Conservation (phyloP, 805 yeast genomes). For the Allodekkera sacchari region DNA sequence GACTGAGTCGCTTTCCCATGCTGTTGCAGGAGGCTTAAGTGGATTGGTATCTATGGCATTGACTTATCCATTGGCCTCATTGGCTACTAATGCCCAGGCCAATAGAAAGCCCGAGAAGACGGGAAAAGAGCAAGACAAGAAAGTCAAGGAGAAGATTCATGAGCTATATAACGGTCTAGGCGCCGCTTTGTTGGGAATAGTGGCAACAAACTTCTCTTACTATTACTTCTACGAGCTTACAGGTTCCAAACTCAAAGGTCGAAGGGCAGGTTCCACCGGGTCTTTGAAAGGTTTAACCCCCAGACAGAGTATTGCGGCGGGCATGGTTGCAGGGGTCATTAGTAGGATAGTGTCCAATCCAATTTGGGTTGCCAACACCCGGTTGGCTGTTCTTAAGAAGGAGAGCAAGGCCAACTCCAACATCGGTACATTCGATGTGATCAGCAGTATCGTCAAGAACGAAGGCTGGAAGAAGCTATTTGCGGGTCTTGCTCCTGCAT, state of each 20-base stretch:
- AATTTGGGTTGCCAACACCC: constrained; percentile 90
- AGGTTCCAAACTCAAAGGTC: constrained; percentile 16
- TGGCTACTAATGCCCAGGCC: constrained; percentile 88
- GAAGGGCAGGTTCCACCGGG: constrained; percentile 8
- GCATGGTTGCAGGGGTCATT: constrained; percentile 81
- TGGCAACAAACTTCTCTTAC: constrained; percentile 80
- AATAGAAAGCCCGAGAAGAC: constrained; percentile 11
- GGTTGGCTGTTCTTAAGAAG: constrained; percentile 56
- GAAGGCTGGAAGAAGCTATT: constrained; percentile 72
- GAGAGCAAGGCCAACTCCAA: constrained; percentile 15
- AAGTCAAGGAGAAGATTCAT: constrained; percentile 40
- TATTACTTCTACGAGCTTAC: constrained; percentile 85
- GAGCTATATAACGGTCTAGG: constrained; percentile 84
- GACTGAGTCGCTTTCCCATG: constrained; percentile 57
- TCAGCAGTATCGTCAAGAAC: constrained; percentile 52
- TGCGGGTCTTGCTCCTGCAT: constrained; percentile 83
- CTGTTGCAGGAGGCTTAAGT: constrained; percentile 91
- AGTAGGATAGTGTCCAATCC: constrained; percentile 83
- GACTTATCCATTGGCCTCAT: constrained; percentile 83
- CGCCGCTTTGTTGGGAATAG: constrained; percentile 79
- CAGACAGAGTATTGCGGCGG: constrained; percentile 61
- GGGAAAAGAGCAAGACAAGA: neutral
- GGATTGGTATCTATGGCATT: constrained; percentile 82
- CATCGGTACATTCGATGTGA: constrained; percentile 42
- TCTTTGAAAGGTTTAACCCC: constrained; percentile 39